Percentiles rank a stretch among this genome's conserved stretches.
Evolutionary conservation across 2,329 filamentous ascomycete genomes (phyloP).

Genomic region (Lecanicillium sp.): DNA sequence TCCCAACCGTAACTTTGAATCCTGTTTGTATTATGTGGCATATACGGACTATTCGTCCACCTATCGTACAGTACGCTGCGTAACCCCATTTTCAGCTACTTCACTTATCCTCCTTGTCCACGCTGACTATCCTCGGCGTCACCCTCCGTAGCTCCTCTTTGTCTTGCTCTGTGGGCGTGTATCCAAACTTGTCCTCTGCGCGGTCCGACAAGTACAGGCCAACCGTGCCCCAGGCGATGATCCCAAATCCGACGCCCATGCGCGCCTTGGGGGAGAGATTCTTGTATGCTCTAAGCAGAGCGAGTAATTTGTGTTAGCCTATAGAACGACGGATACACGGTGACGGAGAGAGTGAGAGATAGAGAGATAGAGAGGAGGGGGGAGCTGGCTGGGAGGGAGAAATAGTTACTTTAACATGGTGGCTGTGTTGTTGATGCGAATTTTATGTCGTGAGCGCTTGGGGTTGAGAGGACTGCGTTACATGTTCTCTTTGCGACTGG

Average conservation of each 20-base stretch:
- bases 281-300: conserved; percentile 57
- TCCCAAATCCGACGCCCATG: conserved; percentile 60
- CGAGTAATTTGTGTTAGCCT: not conserved
- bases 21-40: no score
- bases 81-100: not conserved
- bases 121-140: conserved; percentile 53
- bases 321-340: not conserved
- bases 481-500: no score
- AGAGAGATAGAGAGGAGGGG: not conserved
- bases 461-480: no score
- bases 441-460: no score
- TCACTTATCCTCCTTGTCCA: conserved; percentile 34
- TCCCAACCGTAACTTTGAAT: no score
- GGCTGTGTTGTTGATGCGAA: no score
- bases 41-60: no score
- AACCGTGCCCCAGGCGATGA: conserved; percentile 68
- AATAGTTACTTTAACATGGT: conserved; percentile 10
- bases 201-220: conserved; percentile 69
- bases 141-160: conserved; percentile 55
- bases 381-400: no score
- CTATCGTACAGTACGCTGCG: no score
- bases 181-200: conserved; percentile 65
- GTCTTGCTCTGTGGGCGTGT: conserved; percentile 67
- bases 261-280: conserved; percentile 64
- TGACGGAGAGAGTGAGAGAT: not conserved